phyloP scores from a whole-genome alignment of 1,284 basidiomycete species.

The Ustilago vetiveriae region DNA sequence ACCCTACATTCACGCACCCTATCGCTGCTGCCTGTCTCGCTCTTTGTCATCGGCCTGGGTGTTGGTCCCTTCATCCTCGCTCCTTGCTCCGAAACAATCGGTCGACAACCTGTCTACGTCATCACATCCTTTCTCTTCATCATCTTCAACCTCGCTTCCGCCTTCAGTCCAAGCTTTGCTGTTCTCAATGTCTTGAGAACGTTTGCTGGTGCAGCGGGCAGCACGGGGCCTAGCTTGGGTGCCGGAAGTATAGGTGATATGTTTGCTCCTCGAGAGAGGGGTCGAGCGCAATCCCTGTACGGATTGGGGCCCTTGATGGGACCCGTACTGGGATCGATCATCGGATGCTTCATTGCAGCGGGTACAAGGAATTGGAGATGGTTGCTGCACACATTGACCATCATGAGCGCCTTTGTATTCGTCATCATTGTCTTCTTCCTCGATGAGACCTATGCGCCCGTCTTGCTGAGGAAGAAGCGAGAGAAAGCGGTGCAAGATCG shows the following conservation, averaged over 20 bases:
- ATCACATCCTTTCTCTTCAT: constrained; percentile 60
- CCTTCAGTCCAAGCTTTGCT: constrained; percentile 62
- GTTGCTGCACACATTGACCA: constrained; percentile 54
- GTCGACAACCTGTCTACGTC: constrained; percentile 68
- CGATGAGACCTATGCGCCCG: constrained; percentile 57
- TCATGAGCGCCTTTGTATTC: constrained; percentile 30
- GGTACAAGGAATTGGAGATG: constrained; percentile 46
- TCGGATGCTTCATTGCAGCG: constrained; percentile 55
- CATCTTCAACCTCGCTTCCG: constrained; percentile 65
- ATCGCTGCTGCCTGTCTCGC: constrained; percentile 50
- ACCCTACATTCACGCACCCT: constrained; percentile 36
- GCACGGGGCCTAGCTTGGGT: constrained; percentile 56
- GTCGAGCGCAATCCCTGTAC: constrained; percentile 51
- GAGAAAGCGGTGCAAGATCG: constrained; percentile 19
- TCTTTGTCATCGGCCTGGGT: constrained; percentile 57
- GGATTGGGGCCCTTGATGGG: constrained; percentile 58
- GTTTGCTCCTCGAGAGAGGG: constrained; percentile 54
- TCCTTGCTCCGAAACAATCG: constrained; percentile 69
- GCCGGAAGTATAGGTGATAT: constrained; percentile 61
- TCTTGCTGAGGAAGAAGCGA: constrained; percentile 51
- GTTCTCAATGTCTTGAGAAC: constrained; percentile 52
- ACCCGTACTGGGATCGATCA: constrained; percentile 53
- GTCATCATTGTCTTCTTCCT: constrained; percentile 31
- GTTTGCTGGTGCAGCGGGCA: constrained; percentile 55
- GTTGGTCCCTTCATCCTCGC: constrained; percentile 70